Conservation (phyloP, 495 filamentous ascomycete genomes). For the Penicillium coffeae region DNA sequence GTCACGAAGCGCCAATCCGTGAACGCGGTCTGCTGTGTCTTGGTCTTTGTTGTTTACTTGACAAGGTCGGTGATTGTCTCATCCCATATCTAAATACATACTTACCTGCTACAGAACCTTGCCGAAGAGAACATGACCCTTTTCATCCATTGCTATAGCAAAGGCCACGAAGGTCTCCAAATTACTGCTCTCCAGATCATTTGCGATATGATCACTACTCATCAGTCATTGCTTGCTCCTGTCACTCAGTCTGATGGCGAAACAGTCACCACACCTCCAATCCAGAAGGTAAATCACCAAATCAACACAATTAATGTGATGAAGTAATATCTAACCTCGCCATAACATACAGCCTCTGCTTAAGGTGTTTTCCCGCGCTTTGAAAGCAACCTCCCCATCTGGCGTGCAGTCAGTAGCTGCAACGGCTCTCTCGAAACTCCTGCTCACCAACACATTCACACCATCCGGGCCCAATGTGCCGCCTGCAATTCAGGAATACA, state of each 20-base stretch:
- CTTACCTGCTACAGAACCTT: constrained; percentile 51
- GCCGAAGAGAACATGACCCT: constrained; percentile 90
- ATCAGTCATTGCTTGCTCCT: constrained; percentile 67
- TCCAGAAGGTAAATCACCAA: constrained; percentile 34
- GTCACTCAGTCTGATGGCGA: constrained; percentile 40
- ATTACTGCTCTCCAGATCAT: constrained; percentile 86
- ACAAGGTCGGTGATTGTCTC: constrained; percentile 53
- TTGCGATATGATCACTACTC: constrained; percentile 86
- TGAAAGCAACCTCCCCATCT: constrained; percentile 63
- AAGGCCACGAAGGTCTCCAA: constrained; percentile 85
- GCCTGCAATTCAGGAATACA: constrained; percentile 44
- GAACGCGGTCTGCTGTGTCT: constrained; percentile 86
- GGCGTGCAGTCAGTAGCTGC: constrained; percentile 80
- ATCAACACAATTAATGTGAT: not conserved
- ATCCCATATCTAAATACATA: not conserved
- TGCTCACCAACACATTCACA: constrained; percentile 59
- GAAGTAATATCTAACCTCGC: not conserved
- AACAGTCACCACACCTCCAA: constrained; percentile 35
- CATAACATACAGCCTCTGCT: constrained; percentile 45
- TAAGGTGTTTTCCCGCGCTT: constrained; percentile 73
- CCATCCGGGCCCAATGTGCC: constrained; percentile 43
- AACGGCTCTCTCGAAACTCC: constrained; percentile 76
- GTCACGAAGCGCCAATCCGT: constrained; percentile 87
- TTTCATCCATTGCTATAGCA: constrained; percentile 93
- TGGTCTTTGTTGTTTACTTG: constrained; percentile 85